Percentiles rank a stretch among this genome's conserved stretches.
These are phyloP conservation scores for Penicillium sp. DNA, from an alignment of 2,329 filamentous ascomycete species.

Conservation along the genomic window DNA sequence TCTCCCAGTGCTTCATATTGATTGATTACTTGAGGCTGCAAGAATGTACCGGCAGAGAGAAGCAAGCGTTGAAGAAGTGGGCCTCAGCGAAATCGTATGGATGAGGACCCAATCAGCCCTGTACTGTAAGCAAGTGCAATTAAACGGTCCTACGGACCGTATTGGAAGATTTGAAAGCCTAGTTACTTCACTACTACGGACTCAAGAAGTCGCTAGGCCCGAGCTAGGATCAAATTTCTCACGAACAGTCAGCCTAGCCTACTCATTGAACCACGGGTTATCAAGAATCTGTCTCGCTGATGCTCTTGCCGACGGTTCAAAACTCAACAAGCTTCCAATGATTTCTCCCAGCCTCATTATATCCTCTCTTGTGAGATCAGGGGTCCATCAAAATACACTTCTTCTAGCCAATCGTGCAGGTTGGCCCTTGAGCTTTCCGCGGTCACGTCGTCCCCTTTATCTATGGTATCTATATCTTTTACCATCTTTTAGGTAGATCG, in stretches of 20 bases:
- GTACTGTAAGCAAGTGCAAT: too few species aligned
- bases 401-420: slow-evolving; percentile 42
- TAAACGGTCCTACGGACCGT: too few species aligned
- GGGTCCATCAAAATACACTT: slow-evolving; percentile 40
- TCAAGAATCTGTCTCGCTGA: slow-evolving; percentile 28
- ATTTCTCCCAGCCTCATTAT: slow-evolving; percentile 27
- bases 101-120: too few species aligned
- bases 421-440: slow-evolving; percentile 19
- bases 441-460: slow-evolving; percentile 12
- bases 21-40: too few species aligned
- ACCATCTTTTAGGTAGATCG: slow-evolving; percentile 39
- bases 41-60: too few species aligned
- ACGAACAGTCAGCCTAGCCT: background rate
- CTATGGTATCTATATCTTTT: slow-evolving; percentile 30
- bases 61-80: too few species aligned
- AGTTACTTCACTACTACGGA: too few species aligned
- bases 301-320: slow-evolving; percentile 30
- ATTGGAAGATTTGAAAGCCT: too few species aligned
- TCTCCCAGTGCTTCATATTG: too few species aligned
- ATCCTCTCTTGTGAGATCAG: slow-evolving; percentile 27
- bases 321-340: slow-evolving; percentile 25
- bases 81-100: too few species aligned
- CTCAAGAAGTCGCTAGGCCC: too few species aligned
- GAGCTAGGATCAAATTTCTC: too few species aligned
- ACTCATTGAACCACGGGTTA: slow-evolving; percentile 29